Conservation (phyloP, 805 yeast genomes). For the Starmera quercuum region DNA sequence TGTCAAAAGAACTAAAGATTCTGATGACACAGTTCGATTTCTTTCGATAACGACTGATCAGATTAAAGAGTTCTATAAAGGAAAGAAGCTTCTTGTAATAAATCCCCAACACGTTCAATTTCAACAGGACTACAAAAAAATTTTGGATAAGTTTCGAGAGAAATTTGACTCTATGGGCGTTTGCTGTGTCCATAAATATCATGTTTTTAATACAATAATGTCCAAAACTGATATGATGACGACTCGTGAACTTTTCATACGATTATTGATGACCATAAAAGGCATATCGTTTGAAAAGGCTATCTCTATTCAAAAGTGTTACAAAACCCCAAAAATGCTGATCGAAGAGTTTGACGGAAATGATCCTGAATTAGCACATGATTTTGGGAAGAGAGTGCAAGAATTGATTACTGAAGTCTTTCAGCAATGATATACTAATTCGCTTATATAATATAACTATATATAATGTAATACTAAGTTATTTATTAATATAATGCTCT, state of each 20-base stretch:
- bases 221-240: conserved; percentile 66
- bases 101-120: conserved; percentile 41
- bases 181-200: conserved; percentile 39
- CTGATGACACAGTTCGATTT: conserved; percentile 68
- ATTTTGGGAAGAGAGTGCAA: conserved; percentile 23
- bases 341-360: conserved; percentile 34
- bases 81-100: conserved; percentile 37
- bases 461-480: too few species aligned
- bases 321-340: conserved; percentile 62
- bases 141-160: conserved; percentile 34
- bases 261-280: conserved; percentile 68
- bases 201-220: conserved; percentile 57
- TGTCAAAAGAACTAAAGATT: conserved; percentile 57
- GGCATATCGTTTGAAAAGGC: conserved; percentile 90
- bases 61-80: conserved; percentile 31
- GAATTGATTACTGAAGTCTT: conserved; percentile 13
- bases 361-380: conserved; percentile 14
- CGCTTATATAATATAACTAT: too few species aligned
- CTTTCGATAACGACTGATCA: conserved; percentile 41
- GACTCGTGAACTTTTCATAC: conserved; percentile 65
- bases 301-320: conserved; percentile 58
- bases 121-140: conserved; percentile 41
- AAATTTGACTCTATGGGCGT: conserved; percentile 30
- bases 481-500: not conserved
- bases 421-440: not conserved